Evolutionary conservation across 75 land plant species (phyloP), one percentile per base, ranked within the genome.

Genomic region (Picea sitchensis): DNA sequence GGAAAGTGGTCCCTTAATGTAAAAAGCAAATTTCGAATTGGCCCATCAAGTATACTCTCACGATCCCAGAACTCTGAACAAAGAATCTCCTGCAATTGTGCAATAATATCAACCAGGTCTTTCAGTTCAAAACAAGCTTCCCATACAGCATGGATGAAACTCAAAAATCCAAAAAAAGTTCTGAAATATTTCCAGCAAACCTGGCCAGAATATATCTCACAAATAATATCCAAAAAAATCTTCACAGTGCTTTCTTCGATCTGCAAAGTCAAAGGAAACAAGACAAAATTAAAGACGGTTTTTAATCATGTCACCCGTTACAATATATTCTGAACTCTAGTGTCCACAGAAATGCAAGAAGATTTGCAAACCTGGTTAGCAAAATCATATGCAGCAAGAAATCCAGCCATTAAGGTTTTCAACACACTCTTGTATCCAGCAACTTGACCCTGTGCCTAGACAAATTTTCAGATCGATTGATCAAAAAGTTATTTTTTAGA

Each of bases 11-110:
- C 87, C 77, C 91, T 88, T 21, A 96, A 84, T 73, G 87, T 79
- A 73, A 61, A 91, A 73, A 96, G 92, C 31, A 95, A 80, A 78
- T 84, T 90, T 54, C 95, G 87, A 73, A 96, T 90, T 61, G 99
- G 99, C 32, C 95, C 91, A 89, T 96, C 99, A 76, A 91, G 76
- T 60, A 91, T 82, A 85, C 90, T 92, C 5, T 94, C 95, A 65
- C 80, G 90, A 64, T 96, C 99, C 99, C 99, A 96, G 59, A 96
- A 95, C 82, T 91, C 94, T 80, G 82, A 77, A 47, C 94, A 94
- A 76, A 96, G 93, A 11, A 85, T 76, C 79, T 95, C 99, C 99
- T 96, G 95, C 71, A 81, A 51, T 51, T 8, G 54, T 51, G 54
- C 54, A 51, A 51, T 51, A 9, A 51, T 9, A 51, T 51, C 8